phyloP scores from a whole-genome alignment of 345 rosid genomes.

The Heritiera fomes region DNA sequence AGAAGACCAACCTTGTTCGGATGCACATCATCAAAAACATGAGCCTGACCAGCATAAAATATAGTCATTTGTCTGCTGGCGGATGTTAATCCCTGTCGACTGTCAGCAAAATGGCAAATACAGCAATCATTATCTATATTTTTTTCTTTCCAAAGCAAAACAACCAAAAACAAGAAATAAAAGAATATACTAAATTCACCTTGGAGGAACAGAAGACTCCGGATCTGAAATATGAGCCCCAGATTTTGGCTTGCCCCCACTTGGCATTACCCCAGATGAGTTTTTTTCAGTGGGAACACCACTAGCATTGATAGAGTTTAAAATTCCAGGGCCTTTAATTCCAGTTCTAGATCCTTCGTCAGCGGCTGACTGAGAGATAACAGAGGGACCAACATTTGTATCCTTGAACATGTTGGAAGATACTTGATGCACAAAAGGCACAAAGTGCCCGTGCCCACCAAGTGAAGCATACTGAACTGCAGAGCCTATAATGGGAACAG shows the following conservation, averaged over 20 bases:
- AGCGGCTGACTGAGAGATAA: constrained; percentile 76
- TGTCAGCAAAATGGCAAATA: constrained; percentile 32
- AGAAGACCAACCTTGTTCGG: constrained; percentile 74
- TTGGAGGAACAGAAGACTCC: constrained; percentile 57
- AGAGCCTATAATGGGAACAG: constrained; percentile 45
- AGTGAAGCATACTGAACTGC: constrained; percentile 60
- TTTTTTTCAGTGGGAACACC: constrained; percentile 42
- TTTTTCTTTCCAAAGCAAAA: neutral
- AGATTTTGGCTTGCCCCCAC: constrained; percentile 46
- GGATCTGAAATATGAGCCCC: constrained; percentile 44
- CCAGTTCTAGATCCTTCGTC: constrained; percentile 99
- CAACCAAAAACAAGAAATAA: neutral
- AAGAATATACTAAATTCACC: constrained; percentile 43
- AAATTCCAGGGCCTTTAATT: constrained; percentile 67
- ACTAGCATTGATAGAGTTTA: constrained; percentile 48
- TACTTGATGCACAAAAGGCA: constrained; percentile 62
- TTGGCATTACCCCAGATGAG: constrained; percentile 39
- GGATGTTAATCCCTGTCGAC: constrained; percentile 55
- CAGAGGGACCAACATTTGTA: constrained; percentile 48
- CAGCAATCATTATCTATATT: neutral
- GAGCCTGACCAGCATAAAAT: constrained; percentile 98
- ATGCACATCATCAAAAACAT: constrained; percentile 96
- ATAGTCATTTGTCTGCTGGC: constrained; percentile 86
- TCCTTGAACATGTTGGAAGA: constrained; percentile 71
- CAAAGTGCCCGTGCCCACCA: constrained; percentile 61